Base-by-base conservation (phyloP, 306 rosid species). In the Acacia melanoxylon region DNA sequence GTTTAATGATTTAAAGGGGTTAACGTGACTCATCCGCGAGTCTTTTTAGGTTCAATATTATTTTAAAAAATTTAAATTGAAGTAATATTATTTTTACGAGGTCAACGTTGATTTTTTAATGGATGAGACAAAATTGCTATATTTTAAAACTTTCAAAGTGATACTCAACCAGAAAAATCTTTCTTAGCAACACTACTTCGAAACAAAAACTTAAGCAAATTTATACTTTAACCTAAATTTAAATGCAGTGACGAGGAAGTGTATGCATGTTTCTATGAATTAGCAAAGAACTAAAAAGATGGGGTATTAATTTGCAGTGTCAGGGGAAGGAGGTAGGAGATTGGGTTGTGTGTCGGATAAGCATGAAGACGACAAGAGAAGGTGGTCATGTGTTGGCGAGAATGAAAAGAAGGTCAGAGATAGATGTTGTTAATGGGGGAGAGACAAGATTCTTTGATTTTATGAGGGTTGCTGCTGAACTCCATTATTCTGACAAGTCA, bases 341-440 rank as follows among this genome's bases (percentile, higher is more conserved):
- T 16, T 91, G 97, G 97, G 94, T 94, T 86, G 75, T 94, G 40
- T 94, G 97, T 80, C 92, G 97, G 35, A 59, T 94, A 71, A 84
- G 76, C 79, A 27, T 76, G 82, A 94, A 88, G 92, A 87, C 83
- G 84, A 88, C 73, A 63, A 27, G 12, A n/a, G 83, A 83, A 72
- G 84, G 82, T 3, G 77, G 51, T 68, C 78, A 63, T 37, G 41
- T 6, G 41, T 37, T 37, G 41, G 41, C 41, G 41, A 37, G 41
- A 37, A 37, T 68, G 14, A 52, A 66, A 44, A 77, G 65, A 63
- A 74, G 80, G 65, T 54, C 25, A 42, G 75, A 5, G 65, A 58
- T 4, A n/a, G 69, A 5, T 8, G 72, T 1, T 67, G 41, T 37
- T 37, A 41, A 35, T 13, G 72, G 12, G 75, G 75, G 9, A 54